Percentiles rank a stretch among this genome's conserved stretches.
These are phyloP conservation scores for Lycium ferocissimum DNA, from an alignment of 257 asterid species.

Conservation along the genomic window DNA sequence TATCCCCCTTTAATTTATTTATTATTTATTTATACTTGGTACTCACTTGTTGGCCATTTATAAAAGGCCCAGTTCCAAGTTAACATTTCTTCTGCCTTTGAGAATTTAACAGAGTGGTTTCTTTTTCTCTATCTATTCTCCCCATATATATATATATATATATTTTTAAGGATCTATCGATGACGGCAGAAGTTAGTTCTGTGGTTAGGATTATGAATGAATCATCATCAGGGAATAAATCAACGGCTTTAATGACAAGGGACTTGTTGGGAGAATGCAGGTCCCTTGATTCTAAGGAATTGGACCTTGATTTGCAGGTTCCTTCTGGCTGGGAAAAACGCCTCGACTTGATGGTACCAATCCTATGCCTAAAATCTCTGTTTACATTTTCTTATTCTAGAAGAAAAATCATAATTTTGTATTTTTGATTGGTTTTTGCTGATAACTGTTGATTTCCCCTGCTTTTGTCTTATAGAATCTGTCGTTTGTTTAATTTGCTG, in stretches of 20 bases:
- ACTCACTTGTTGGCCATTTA: not conserved
- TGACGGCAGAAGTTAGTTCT: slow-evolving; percentile 94
- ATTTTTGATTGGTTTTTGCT: not conserved
- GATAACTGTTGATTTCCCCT: not conserved
- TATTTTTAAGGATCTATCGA: slow-evolving; percentile 18
- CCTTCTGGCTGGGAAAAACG: slow-evolving; percentile 97
- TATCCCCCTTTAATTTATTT: too few relatives aligned
- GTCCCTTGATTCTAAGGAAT: slow-evolving; percentile 69
- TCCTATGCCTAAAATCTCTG: not conserved
- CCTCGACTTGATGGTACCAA: slow-evolving; percentile 75
- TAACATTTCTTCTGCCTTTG: not conserved
- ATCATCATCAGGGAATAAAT: slow-evolving; percentile 40
- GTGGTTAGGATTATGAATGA: slow-evolving; percentile 60
- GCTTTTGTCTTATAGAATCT: not conserved
- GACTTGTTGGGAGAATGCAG: slow-evolving; percentile 80
- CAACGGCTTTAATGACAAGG: slow-evolving; percentile 71
- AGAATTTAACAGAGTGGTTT: not conserved
- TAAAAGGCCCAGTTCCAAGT: not conserved
- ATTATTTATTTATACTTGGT: too few relatives aligned
- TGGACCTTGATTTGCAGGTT: slow-evolving; percentile 93
- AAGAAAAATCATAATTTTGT: not conserved
- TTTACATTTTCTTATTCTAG: too few relatives aligned
- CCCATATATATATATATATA: not conserved
- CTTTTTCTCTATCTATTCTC: not conserved
- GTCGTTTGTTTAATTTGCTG: not conserved